Conservation (phyloP, 768 basidiomycete genomes). For the Holtermannia corniformis region DNA sequence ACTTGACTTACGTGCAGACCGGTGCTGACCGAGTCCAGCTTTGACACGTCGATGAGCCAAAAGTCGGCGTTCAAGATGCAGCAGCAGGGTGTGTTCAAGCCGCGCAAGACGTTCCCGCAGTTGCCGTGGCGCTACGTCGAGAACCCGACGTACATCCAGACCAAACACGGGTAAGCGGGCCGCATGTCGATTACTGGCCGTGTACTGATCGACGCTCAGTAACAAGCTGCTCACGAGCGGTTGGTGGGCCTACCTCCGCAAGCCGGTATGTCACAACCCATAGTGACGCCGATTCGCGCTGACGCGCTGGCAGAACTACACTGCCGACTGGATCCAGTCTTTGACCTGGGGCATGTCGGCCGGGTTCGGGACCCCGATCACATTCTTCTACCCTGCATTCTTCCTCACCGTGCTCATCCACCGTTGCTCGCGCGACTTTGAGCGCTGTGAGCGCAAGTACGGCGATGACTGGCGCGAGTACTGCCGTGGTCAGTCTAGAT, state of each 20-base stretch:
- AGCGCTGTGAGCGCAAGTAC: slow-evolving; percentile 82
- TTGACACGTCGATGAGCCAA: slow-evolving; percentile 91
- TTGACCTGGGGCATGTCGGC: slow-evolving; percentile 89
- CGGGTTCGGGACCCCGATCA: slow-evolving; percentile 82
- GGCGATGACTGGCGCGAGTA: slow-evolving; percentile 92
- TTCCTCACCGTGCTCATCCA: slow-evolving; percentile 89
- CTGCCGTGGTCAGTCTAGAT: slow-evolving; percentile 46
- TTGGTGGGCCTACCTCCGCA: slow-evolving; percentile 90
- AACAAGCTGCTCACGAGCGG: slow-evolving; percentile 86
- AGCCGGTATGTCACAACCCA: slow-evolving; percentile 55
- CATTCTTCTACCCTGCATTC: slow-evolving; percentile 88
- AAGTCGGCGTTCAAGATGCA: slow-evolving; percentile 97
- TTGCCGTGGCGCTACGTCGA: slow-evolving; percentile 69
- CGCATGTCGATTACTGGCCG: not conserved
- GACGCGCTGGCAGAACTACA: slow-evolving; percentile 65
- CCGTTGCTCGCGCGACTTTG: slow-evolving; percentile 86
- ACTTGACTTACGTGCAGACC: not conserved
- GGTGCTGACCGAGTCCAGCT: slow-evolving; percentile 46
- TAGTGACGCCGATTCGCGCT: not conserved
- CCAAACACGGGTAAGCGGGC: slow-evolving; percentile 77
- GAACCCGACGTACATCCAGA: slow-evolving; percentile 86
- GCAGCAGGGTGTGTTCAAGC: slow-evolving; percentile 72
- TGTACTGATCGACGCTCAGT: no score
- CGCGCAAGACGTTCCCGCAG: slow-evolving; percentile 89
- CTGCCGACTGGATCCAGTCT: slow-evolving; percentile 83